Conservation (phyloP, 1,284 basidiomycete genomes). For the Ustilago lituana region DNA sequence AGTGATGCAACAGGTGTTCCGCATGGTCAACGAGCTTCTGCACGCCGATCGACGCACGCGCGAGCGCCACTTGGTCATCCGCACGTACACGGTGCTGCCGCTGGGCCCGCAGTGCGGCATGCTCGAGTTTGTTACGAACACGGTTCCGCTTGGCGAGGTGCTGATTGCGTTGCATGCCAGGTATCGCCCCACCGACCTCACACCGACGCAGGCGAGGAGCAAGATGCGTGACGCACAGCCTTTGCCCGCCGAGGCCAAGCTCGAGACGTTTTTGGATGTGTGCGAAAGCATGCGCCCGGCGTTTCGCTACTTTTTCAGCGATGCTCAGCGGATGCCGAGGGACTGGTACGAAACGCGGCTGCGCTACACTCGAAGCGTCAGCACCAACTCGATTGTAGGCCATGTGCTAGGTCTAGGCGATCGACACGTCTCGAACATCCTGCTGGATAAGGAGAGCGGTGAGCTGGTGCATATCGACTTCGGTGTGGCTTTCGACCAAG, state of each 20-base stretch:
- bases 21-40: constrained; percentile 84
- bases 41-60: constrained; percentile 78
- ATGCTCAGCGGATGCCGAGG: constrained; percentile 84
- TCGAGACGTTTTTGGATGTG: constrained; percentile 71
- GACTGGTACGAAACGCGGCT: constrained; percentile 93
- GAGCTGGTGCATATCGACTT: constrained; percentile 95
- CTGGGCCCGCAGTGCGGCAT: constrained; percentile 83
- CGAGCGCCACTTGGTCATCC: constrained; percentile 77
- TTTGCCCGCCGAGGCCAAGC: constrained; percentile 33
- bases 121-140: constrained; percentile 89
- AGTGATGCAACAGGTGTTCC: constrained; percentile 98
- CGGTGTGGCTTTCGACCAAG: constrained; percentile 95
- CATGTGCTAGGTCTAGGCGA: constrained; percentile 93
- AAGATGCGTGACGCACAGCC: constrained; percentile 36
- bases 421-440: constrained; percentile 89
- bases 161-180: constrained; percentile 74
- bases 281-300: constrained; percentile 79
- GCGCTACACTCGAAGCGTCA: constrained; percentile 88
- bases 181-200: constrained; percentile 39
- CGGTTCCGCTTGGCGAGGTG: constrained; percentile 76
- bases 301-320: constrained; percentile 92
- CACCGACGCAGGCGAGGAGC: constrained; percentile 41
- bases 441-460: constrained; percentile 83
- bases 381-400: constrained; percentile 92
- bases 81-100: constrained; percentile 89